Percentiles rank a stretch among this genome's conserved stretches.
phyloP scores from a whole-genome alignment of 192 early-diverging fungal species.

The Coemansia sp. region DNA sequence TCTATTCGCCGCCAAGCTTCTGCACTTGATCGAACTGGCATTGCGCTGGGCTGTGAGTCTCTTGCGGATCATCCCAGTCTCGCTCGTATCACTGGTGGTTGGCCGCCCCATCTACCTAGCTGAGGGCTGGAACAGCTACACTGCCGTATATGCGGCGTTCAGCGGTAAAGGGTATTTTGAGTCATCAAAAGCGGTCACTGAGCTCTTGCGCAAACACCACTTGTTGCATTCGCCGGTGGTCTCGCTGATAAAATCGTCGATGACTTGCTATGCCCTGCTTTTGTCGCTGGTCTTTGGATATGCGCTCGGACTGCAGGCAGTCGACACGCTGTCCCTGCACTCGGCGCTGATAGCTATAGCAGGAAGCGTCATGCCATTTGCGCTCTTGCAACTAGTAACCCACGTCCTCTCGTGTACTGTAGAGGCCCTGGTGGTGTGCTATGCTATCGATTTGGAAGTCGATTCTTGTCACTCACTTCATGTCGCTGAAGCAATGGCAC shows the following conservation, averaged over 20 bases:
- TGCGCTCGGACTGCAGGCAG: conserved; percentile 30
- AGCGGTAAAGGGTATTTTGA: conserved; percentile 46
- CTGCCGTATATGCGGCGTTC: conserved; percentile 46
- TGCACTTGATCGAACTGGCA: conserved; percentile 38
- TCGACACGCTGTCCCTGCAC: conserved; percentile 22
- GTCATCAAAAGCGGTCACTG: conserved; percentile 28
- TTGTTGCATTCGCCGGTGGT: conserved; percentile 50
- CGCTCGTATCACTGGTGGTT: conserved; percentile 34
- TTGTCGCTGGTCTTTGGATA: conserved; percentile 44
- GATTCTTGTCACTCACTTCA: conserved; percentile 50
- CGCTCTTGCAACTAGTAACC: conserved; percentile 44
- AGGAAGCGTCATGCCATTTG: conserved; percentile 44
- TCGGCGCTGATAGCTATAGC: conserved; percentile 35
- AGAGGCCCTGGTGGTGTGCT: conserved; percentile 49
- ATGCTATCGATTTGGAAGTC: conserved; percentile 50
- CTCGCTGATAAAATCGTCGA: conserved; percentile 46
- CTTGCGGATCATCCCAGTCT: conserved; percentile 32
- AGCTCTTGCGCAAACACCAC: conserved; percentile 35
- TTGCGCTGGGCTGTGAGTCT: conserved; percentile 38
- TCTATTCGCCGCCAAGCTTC: conserved; percentile 28
- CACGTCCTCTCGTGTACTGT: conserved; percentile 50
- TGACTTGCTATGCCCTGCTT: conserved; percentile 48
- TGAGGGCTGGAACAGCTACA: conserved; percentile 41
- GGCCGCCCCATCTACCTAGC: conserved; percentile 37
- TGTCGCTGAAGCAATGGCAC: conserved; percentile 40